Evolutionary conservation across 371 early-diverging fungal species (phyloP), one percentile per base, ranked within the genome.

Genomic region (Mucor piriformis): DNA sequence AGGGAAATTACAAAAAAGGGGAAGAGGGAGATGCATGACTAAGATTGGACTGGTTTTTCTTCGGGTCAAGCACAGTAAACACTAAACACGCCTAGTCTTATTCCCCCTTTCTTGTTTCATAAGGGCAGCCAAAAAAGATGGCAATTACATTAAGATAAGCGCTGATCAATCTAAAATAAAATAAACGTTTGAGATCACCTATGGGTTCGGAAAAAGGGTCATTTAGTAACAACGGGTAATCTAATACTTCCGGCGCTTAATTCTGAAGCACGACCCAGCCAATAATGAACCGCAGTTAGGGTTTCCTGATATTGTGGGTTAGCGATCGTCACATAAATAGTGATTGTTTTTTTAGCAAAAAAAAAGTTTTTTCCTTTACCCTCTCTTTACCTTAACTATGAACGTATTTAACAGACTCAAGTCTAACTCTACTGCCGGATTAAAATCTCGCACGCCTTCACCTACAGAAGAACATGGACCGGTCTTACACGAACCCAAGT

Each of bases 401-500:
- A 66, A 55, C 24, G 20, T 66, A 24, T 66, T 66, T 34, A 61
- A 66, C 54, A 37, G 62, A 57, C 57, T 66, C 18, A 66, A 66
- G 24, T 65, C 66, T 29, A 65, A 59, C n/a, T 65, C 66, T 15
- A 60, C 20, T 13, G 57, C 66, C 12, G 56, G 66, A n/a, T 13
- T 40, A 12, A 65, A 65, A 56, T 42, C 52, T n/a, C 61, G 60
- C 6, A 12, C 18, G 2, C 34, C 55, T 11, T 50, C 54, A 5
- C 50, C 65, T 23, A 56, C 47, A 3, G 70, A 51, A 3, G 59
- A 70, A n/a, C 46, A 49, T 15, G 76, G 67, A 2, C 74, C 76
- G 18, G 61, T 70, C 11, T 63, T 61, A 16, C 66, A 70, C 48
- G 59, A 66, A 13, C 79, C 79, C 25, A 69, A 75, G 29, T 42